Evolutionary conservation across 495 filamentous ascomycete genomes (phyloP).

Genomic region (Margaritispora aquatica): DNA sequence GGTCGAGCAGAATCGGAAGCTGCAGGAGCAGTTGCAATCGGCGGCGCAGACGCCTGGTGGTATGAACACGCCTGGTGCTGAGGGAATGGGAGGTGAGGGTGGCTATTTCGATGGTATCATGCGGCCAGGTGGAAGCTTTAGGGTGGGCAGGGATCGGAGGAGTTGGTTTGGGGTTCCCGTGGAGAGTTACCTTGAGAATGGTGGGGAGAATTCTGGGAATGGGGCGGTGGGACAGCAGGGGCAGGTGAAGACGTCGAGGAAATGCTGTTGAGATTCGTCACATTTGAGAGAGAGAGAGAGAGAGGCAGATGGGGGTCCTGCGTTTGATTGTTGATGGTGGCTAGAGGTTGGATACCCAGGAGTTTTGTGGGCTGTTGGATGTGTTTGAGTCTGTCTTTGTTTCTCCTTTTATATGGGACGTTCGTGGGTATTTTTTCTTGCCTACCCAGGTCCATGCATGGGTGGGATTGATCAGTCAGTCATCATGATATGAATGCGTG

Average conservation of each 20-base stretch:
- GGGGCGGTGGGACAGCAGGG: conserved; percentile 26
- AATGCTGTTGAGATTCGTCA: conserved; percentile 52
- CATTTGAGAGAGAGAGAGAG: too few relatives aligned
- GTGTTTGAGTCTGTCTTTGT: conserved; percentile 1
- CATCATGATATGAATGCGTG: too few relatives aligned
- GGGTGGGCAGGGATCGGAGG: conserved; percentile 53
- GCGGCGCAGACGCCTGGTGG: conserved; percentile 27
- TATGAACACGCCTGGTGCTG: conserved; percentile 7
- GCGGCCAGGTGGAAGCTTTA: conserved; percentile 46
- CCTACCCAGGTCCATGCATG: too few relatives aligned
- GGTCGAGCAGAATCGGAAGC: conserved; percentile 80
- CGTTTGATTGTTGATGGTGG: too few relatives aligned
- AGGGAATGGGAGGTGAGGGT: conserved; percentile 9
- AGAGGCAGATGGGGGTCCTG: too few relatives aligned
- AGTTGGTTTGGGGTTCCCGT: conserved; percentile 57
- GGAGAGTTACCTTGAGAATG: conserved; percentile 31
- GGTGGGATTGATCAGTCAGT: too few relatives aligned
- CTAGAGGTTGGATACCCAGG: conserved; percentile 15
- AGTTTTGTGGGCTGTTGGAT: conserved; percentile 7
- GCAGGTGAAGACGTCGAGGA: conserved; percentile 32
- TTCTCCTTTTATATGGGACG: conserved; percentile 2
- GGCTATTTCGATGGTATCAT: conserved; percentile 40
- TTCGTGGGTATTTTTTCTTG: too few relatives aligned
- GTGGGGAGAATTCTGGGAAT: too few relatives aligned
- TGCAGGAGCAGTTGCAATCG: conserved; percentile 38